Percentiles rank a stretch among this genome's conserved stretches.
phyloP scores from a whole-genome alignment of 2,329 filamentous ascomycete species.

The Cryphonectria nitschkei region DNA sequence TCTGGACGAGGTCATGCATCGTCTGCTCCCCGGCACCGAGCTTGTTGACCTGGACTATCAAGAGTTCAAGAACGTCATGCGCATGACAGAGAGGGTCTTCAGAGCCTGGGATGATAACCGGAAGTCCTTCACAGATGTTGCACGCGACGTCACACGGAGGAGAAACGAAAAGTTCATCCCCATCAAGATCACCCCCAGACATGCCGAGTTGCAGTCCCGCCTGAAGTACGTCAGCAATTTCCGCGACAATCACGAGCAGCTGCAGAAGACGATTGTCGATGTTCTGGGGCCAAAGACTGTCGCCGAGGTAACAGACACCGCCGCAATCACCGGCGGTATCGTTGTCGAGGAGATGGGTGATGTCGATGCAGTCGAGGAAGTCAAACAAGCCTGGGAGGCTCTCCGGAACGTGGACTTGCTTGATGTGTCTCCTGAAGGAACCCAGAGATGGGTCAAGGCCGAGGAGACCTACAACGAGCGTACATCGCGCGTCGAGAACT shows the following conservation, averaged over 20 bases:
- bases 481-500: conserved; percentile 96
- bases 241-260: conserved; percentile 94
- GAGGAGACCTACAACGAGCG: conserved; percentile 97
- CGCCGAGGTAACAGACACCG: conserved; percentile 55
- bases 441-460: conserved; percentile 87
- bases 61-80: conserved; percentile 87
- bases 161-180: conserved; percentile 98
- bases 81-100: conserved; percentile 83
- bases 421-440: conserved; percentile 88
- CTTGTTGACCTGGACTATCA: conserved; percentile 91
- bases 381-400: conserved; percentile 90
- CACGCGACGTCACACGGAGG: conserved; percentile 89
- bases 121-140: conserved; percentile 97
- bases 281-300: conserved; percentile 81
- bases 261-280: conserved; percentile 94
- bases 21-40: conserved; percentile 80
- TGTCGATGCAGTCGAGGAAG: conserved; percentile 95
- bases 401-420: conserved; percentile 94
- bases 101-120: conserved; percentile 92
- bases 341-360: conserved; percentile 95
- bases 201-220: conserved; percentile 85
- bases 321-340: conserved; percentile 61
- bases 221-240: conserved; percentile 95
- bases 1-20: conserved; percentile 83
- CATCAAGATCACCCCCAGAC: conserved; percentile 90